Base-by-base conservation (phyloP, 208 protist genomes). In the Blechomonas ayalai region DNA sequence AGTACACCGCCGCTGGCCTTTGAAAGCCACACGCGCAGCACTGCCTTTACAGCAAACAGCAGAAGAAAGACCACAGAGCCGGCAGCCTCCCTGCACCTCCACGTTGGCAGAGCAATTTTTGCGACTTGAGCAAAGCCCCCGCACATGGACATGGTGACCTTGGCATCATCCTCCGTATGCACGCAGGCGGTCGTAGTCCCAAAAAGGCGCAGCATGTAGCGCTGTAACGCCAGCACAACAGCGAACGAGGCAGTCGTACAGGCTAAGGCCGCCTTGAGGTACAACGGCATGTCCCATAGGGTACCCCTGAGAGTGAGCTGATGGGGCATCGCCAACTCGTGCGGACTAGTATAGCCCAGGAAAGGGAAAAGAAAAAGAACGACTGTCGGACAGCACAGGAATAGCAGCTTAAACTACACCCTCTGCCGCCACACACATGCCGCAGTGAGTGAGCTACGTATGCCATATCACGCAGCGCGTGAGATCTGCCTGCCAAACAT, bases 21-120 rank as follows among this genome's bases (percentile, higher is more conserved):
- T 24, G 73, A 84, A 10, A 73, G 41, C 39, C 53, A 66, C 35
- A 88, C 74, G 6, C 77, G 77, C 27, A 90, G 67, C 23, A 89
- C 40, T 1, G 84, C 78, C 52, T 85, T 90, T 15, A 88, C 53
- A 15, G 77, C 67, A 44, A 92, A 92, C 20, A 92, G 70, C 9
- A 78, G 37, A 34, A 92, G 78, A 49, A 92, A 92, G 25, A 86
- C 51, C 41, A 59, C 13, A 3, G 71, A 82, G 4, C 80, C 84
- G 28, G 50, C 4, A 24, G 63, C 55, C 57, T 92, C 80, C 29
- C 78, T 68, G 50, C 77, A 88, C 26, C 66, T 59, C 59, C 71
- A 76, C 22, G 84, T 80, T 16, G 80, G 84, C 8, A 92, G 54
- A 3, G 79, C 79, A 20, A 90, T 67, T 35, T 53, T 51, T 10